Base-by-base conservation (phyloP, 257 asterid genomes). In the Solanum boliviense region DNA sequence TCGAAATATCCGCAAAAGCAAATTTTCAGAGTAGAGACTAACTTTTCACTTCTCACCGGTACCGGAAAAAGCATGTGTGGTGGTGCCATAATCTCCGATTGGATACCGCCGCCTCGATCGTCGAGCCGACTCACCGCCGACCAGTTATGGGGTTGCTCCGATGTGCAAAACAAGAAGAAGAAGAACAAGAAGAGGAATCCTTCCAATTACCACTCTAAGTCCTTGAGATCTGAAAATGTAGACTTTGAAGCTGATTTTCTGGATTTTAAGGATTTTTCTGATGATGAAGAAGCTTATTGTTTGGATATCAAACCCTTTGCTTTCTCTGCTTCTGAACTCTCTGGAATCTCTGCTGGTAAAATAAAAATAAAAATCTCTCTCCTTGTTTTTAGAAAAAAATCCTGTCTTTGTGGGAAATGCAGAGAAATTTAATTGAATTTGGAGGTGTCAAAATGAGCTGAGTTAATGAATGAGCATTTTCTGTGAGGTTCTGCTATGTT, bases 191-290 rank as follows among this genome's bases (percentile, higher is more conserved):
- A 89, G 91, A 93, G 84, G 90, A 88, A 84, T 23, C 86, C 88
- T 35, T 84, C 52, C 6, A 88, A 83, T 76, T 93, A 88, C 44
- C 89, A 86, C 87, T 92, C 94, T 1, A 95, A 91, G 92, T 92
- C 94, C 5, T 83, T 88, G 93, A 91, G 98, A 92, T 93, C 95
- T 92, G 88, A 88, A 85, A 23, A 92, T 87, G 38, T 91, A 75
- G 92, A 95, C 78, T 97, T 95, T 88, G 98, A 94, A 84, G 96
- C 95, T 81, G 97, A 97, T 90, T 96, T 94, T 89, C 95, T 93
- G 95, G 94, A 93, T 6, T 97, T 97, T 32, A 95, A 95, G 93
- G 96, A 92, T 32, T 48, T 36, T 21, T 90, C 93, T 39, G 95
- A 91, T 34, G 94, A 85, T 2, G 72, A 83, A 36, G 92, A 71